Conservation (phyloP, 75 land plant species). For the Larix kaempferi region DNA sequence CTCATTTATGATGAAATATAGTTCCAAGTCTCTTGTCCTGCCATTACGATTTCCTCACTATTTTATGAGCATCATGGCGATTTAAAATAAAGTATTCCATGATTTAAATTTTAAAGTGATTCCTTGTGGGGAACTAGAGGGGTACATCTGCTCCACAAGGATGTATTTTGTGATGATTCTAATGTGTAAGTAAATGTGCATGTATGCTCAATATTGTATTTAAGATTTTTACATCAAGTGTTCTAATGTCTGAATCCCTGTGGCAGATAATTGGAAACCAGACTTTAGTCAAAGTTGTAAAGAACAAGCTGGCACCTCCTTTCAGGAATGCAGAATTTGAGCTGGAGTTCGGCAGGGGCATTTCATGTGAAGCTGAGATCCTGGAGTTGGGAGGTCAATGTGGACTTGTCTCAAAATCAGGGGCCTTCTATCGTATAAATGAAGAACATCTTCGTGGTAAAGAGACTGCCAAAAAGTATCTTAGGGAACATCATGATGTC, state of each 20-base stretch:
- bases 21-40: no score
- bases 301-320: slow-evolving; percentile 90
- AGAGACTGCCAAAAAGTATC: slow-evolving; percentile 41
- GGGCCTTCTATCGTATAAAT: slow-evolving; percentile 19
- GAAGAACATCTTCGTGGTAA: slow-evolving; percentile 45
- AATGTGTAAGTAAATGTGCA: no score
- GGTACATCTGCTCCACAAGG: no score
- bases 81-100: no score
- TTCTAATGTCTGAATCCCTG: background rate
- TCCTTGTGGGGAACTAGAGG: no score
- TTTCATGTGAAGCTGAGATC: slow-evolving; percentile 69
- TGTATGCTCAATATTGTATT: no score
- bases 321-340: slow-evolving; percentile 76
- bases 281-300: slow-evolving; percentile 66
- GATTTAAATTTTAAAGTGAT: no score
- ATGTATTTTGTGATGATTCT: no score
- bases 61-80: no score
- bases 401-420: slow-evolving; percentile 53
- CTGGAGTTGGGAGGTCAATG: slow-evolving; percentile 68
- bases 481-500: slow-evolving; percentile 27
- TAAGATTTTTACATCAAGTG: no score
- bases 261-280: slow-evolving; percentile 64
- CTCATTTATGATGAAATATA: no score
- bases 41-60: no score
- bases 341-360: slow-evolving; percentile 93